A percentile compares a stretch with the other conserved stretches of the same genome.
Evolutionary conservation across 768 basidiomycete genomes (phyloP).

Genomic region (Trametes meyenii): DNA sequence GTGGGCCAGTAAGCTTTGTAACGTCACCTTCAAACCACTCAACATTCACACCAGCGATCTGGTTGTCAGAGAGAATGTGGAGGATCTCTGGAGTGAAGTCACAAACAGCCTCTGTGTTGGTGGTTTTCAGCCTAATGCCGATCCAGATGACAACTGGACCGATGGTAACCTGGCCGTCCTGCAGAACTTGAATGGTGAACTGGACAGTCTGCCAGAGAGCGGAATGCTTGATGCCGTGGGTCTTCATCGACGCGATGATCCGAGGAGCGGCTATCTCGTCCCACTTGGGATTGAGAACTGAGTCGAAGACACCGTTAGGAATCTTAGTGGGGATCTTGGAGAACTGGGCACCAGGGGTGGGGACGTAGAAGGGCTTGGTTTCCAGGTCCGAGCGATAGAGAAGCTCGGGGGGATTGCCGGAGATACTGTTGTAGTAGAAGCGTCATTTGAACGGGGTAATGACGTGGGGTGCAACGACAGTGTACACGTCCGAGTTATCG

Average conservation of each 20-base stretch:
- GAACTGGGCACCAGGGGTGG: slow-evolving; percentile 23
- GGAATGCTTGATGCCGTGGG: slow-evolving; percentile 33
- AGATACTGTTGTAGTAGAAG: slow-evolving; percentile 35
- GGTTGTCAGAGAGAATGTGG: slow-evolving; percentile 35
- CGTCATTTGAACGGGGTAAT: slow-evolving; percentile 32
- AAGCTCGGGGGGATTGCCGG: slow-evolving; percentile 35
- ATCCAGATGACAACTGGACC: slow-evolving; percentile 47
- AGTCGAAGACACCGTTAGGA: slow-evolving; percentile 41
- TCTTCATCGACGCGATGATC: slow-evolving; percentile 41
- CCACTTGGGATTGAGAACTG: slow-evolving; percentile 46
- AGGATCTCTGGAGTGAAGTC: slow-evolving; percentile 43
- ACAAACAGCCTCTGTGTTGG: slow-evolving; percentile 34
- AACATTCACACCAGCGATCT: slow-evolving; percentile 38
- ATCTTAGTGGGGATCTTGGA: slow-evolving; percentile 40
- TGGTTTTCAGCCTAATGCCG: slow-evolving; percentile 36
- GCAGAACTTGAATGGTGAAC: slow-evolving; percentile 33
- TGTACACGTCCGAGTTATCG: slow-evolving; percentile 14
- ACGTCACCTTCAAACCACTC: slow-evolving; percentile 42
- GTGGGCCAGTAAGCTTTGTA: slow-evolving; percentile 29
- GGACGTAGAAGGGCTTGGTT: slow-evolving; percentile 31
- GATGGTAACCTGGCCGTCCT: slow-evolving; percentile 29
- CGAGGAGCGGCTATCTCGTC: slow-evolving; percentile 38
- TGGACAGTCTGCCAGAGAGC: slow-evolving; percentile 34
- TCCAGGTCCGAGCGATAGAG: slow-evolving; percentile 35
- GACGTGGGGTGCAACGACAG: slow-evolving; percentile 22